These are phyloP conservation scores for Calonectria hawksworthii DNA, from an alignment of 2,329 filamentous ascomycete genomes.

Conservation along the genomic window DNA sequence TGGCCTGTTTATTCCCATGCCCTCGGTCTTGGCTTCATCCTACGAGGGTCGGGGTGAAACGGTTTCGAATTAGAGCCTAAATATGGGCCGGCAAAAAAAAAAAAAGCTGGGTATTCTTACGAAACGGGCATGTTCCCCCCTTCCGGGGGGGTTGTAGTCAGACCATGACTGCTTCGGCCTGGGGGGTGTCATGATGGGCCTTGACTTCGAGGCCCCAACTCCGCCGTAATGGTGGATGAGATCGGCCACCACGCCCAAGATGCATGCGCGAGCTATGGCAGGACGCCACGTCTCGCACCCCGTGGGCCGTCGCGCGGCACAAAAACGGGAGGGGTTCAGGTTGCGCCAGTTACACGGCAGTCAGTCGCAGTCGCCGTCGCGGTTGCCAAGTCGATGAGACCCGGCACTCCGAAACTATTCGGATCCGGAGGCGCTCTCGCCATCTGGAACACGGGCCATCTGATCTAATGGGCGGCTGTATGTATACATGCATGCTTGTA, in stretches of 20 bases:
- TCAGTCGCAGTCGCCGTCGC: background rate
- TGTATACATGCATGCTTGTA: background rate
- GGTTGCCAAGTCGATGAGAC: background rate
- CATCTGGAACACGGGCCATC: background rate
- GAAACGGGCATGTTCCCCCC: background rate
- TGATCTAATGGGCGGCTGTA: too few relatives aligned
- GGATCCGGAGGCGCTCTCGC: background rate
- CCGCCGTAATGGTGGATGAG: background rate
- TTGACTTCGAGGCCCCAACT: background rate
- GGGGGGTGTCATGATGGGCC: conserved; percentile 17
- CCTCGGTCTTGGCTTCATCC: conserved; percentile 1
- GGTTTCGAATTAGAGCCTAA: background rate
- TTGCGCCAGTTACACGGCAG: background rate
- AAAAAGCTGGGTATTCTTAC: background rate
- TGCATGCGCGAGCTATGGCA: conserved; percentile 4
- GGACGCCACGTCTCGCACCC: conserved; percentile 14
- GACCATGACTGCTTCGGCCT: background rate
- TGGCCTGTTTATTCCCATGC: background rate
- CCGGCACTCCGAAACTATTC: background rate
- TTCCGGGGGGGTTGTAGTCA: background rate
- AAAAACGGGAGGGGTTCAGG: background rate
- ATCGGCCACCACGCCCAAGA: background rate
- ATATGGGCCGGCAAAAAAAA: background rate
- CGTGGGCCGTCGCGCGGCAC: background rate
- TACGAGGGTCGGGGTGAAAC: background rate